Evolutionary conservation across 2,329 filamentous ascomycete species (phyloP), one percentile per base, ranked within the genome.

Genomic region (Leptographium radiaticola): DNA sequence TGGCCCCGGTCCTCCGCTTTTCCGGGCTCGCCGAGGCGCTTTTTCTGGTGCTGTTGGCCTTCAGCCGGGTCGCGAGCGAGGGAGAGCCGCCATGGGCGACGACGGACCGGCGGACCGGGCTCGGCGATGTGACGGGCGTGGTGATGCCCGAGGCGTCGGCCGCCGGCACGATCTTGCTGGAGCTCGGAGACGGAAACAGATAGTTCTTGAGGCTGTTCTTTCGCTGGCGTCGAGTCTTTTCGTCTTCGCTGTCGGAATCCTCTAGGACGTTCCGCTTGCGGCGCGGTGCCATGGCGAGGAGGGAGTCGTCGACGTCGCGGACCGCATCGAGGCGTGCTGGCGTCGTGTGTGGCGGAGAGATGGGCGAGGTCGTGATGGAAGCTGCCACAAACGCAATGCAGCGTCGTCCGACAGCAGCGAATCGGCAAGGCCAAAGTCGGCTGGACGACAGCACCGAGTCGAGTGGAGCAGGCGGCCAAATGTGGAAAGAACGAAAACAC

Each of bases 221-320:
- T 38, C 61, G 53, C 53, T 69, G 60, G 46, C 66, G 62, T 12
- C 62, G 61, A 52, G 59, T 65, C n/a, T 60, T 45, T 53, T 76
- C 71, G 36, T 70, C 67, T 59, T 76, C 72, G 59, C 78, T 74
- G 58, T 76, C 72, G 52, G 75, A 75, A 46, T 71, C 71, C 58
- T 73, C 70, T 57, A 80, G 66, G 61, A 76, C 67, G 65, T 77
- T 80, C 60, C 75, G 76, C 71, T 73, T 78, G 60, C 75, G 76
- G 65, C 80, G 75, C 67, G 77, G 76, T 62, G 75, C 75, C 78
- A 81, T 81, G 59, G 62, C 63, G 59, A 51, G 20, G 46, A 31
- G 47, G 20, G 3, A 43, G 20, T 43, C 31, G 43, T 13, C 6
- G 40, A 31, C 12, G 40, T 9, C 36, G 34, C 18, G 20, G 20